These are phyloP conservation scores for Cystofilobasidium bisporidii DNA, from an alignment of 768 basidiomycete species.

Conservation along the genomic window DNA sequence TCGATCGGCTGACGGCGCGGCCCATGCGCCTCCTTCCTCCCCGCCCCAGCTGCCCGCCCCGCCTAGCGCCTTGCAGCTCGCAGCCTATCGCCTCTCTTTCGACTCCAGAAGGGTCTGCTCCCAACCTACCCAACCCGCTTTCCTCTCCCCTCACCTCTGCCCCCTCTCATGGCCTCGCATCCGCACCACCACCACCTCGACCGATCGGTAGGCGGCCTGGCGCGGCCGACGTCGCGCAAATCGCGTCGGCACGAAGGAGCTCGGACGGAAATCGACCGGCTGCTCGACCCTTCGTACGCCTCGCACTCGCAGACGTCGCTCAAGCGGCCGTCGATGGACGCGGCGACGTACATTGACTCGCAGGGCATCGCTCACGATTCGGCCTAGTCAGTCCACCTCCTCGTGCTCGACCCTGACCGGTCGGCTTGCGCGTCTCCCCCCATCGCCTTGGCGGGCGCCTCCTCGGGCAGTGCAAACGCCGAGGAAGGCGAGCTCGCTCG, in stretches of 20 bases:
- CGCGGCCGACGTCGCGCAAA: not conserved
- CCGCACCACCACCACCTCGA: conserved; percentile 18
- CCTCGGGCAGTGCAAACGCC: not conserved
- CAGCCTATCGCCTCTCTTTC: too few relatives aligned
- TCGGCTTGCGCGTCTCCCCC: not conserved
- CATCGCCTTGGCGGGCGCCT: too few relatives aligned
- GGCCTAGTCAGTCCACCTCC: not conserved
- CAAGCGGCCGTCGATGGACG: conserved; percentile 13
- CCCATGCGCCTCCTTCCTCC: too few relatives aligned
- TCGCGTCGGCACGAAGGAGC: not conserved
- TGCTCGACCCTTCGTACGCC: conserved; percentile 24
- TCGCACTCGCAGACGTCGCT: conserved; percentile 12
- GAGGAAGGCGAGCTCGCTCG: too few relatives aligned
- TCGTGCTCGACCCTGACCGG: not conserved
- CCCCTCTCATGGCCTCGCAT: not conserved
- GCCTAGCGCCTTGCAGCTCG: too few relatives aligned
- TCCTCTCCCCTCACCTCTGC: not conserved
- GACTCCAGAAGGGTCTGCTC: too few relatives aligned
- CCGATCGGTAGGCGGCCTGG: not conserved
- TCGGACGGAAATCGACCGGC: conserved; percentile 16
- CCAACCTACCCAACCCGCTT: not conserved
- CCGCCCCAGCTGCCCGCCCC: too few relatives aligned
- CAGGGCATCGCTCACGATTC: conserved; percentile 1
- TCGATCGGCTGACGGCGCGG: too few relatives aligned
- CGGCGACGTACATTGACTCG: conserved; percentile 16